These are phyloP conservation scores for Priceomyces castillae DNA, from an alignment of 805 yeast species.

Conservation along the genomic window DNA sequence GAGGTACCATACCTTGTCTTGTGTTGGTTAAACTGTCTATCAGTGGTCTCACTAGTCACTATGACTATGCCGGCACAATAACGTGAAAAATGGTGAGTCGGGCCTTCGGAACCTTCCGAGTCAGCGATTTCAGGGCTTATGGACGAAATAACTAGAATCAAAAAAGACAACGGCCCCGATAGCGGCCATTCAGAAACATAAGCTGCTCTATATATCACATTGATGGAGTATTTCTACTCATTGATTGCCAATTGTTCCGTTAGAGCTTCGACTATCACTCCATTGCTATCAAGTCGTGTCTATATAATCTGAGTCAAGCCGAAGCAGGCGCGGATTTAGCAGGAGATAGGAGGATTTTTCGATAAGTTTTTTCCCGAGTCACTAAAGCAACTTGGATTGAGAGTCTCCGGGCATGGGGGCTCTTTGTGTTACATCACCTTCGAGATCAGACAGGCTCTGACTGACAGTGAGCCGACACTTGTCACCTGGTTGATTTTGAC, in stretches of 20 bases:
- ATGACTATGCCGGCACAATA: neutral
- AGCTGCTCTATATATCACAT: no score
- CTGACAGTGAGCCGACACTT: no score
- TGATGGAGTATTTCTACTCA: no score
- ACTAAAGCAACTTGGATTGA: neutral
- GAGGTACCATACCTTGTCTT: no score
- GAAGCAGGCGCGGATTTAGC: neutral
- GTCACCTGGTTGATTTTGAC: no score
- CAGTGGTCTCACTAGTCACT: neutral
- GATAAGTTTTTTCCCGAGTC: neutral
- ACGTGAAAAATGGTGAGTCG: neutral
- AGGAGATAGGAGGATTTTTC: slow-evolving; percentile 1
- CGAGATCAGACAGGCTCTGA: no score
- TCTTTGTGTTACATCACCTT: no score
- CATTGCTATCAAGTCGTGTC: neutral
- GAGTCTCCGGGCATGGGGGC: neutral
- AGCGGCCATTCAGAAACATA: no score
- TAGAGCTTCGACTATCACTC: neutral
- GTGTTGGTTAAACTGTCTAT: neutral
- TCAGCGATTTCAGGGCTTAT: neutral
- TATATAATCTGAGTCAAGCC: neutral
- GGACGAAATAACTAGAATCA: no score
- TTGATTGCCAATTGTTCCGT: no score
- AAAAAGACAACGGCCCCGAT: no score
- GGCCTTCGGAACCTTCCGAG: slow-evolving; percentile 3